Evolutionary conservation across 345 rosid genomes (phyloP), one percentile per base, ranked within the genome.

Genomic region (Camelina sativa): DNA sequence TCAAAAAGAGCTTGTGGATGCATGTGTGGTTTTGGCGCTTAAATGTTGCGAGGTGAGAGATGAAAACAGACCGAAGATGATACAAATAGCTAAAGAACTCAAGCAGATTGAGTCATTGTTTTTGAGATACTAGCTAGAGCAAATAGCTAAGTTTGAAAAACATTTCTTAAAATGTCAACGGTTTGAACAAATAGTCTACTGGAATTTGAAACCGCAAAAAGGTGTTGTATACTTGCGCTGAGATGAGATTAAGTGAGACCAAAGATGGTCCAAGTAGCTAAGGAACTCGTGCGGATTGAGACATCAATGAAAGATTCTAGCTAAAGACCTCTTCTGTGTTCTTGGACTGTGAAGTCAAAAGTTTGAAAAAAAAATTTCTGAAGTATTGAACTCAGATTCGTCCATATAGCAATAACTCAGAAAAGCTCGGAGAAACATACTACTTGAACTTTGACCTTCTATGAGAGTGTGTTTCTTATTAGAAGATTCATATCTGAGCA

Each of bases 231-330:
- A 47, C 10, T n/a, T 47, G 10, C 19, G 17, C 13, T 56, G 51
- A 73, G 72, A 44, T 74, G 71, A 73, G 53, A 74, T 0, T n/a
- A n/a, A n/a, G n/a, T n/a, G n/a, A 7, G 20, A n/a, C 20, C 1
- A 0, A 2, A 47, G 20, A 47, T 47, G 51, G 2, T n/a, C 20
- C 9, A n/a, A 47, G 51, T 47, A 47, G 20, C 51, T 16, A 47
- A 7, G 20, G 50, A 56, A 25, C 44, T 74, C 17, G 48, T 50
- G 51, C 44, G 10, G 60, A 13, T 65, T 47, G 46, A 65, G 25
- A 30, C 6, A 25, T 43, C 52, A 22, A 1, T 62, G 16, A 43
- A 13, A 60, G 47, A 17, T 11, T 0, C 5, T 35, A 59, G 7
- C 64, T 32, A 37, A 11, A 11, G 8, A 60, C 48, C 1, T 51